Conservation (phyloP, 2,329 filamentous ascomycete genomes). For the Setomelanomma holmii region DNA sequence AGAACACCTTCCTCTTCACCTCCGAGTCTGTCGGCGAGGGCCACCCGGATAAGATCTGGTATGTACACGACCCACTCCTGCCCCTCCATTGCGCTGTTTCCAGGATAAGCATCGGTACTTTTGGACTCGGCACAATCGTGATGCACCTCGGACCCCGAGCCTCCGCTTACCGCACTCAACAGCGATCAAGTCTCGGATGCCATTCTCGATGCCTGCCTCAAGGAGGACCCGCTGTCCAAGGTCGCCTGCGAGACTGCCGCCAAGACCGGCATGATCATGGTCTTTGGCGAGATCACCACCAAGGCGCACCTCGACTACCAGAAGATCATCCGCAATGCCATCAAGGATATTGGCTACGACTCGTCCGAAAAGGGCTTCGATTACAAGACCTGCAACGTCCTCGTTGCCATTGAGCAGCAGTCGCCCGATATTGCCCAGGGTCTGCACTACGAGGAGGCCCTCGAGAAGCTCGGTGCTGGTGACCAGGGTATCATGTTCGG, state of each 20-base stretch:
- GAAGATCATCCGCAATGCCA: slow-evolving; percentile 89
- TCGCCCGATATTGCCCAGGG: slow-evolving; percentile 98
- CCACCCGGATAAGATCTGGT: slow-evolving; percentile 95
- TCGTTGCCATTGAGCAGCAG: slow-evolving; percentile 99
- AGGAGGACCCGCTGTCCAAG: slow-evolving; percentile 95
- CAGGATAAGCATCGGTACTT: slow-evolving; percentile 4
- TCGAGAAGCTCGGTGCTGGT: slow-evolving; percentile 97
- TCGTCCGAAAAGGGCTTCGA: slow-evolving; percentile 97
- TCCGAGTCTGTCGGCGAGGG: slow-evolving; percentile 60
- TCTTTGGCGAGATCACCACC: slow-evolving; percentile 84
- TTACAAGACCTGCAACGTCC: slow-evolving; percentile 99
- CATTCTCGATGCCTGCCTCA: slow-evolving; percentile 96
- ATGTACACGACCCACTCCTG: slow-evolving; percentile 23
- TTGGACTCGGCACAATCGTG: neutral
- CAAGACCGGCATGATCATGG: slow-evolving; percentile 99
- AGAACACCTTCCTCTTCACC: slow-evolving; percentile 57
- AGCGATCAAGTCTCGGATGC: slow-evolving; percentile 97
- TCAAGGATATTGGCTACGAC: slow-evolving; percentile 99
- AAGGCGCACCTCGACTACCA: slow-evolving; percentile 94
- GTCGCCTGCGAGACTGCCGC: slow-evolving; percentile 98
- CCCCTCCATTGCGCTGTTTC: neutral
- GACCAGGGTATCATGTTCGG: slow-evolving; percentile 99
- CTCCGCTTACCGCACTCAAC: neutral
- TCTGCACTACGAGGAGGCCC: slow-evolving; percentile 96
- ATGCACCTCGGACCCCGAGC: neutral